Evolutionary conservation across 805 yeast genomes (phyloP), one percentile per base, ranked within the genome.

Genomic region (Candida suzukii): DNA sequence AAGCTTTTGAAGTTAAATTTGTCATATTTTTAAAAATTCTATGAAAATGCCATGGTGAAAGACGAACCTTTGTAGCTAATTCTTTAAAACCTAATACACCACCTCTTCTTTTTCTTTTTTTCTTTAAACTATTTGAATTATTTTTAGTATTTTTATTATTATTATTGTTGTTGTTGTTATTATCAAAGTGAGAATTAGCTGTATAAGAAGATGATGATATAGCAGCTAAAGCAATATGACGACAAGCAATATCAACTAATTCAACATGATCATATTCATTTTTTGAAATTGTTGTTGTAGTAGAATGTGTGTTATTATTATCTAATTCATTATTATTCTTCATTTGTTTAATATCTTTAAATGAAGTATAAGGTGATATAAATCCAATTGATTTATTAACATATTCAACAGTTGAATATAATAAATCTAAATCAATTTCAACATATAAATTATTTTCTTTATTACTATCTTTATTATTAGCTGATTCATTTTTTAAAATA

Each of bases 11-110:
- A 1, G 96, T 87, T 44, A 86, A 71, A 2, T 95, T 91, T 5
- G 95, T 84, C 46, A 87, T 85, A 41, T 81, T 75, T 61, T 88
- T 83, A 69, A 88, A 88, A 20, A 88, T 95, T 39, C 96, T 69
- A 67, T 88, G 96, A 62, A 88, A 88, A 61, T 88, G 96, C 95
- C 95, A 88, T 21, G 95, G 93, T 11, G 87, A 76, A 44, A 88
- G 71, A 49, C 83, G 83, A 10, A 88, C 80, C 56, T 87, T 83
- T 18, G 86, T 80, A 9, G 95, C 96, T 54, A 88, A 70, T 58
- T 88, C 95, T 59, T 86, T 84, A 66, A 88, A 88, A 0, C 90
- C 91, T 37, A 83, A 63, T 11, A 82, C 86, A 33, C 88, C 88
- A 17, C 91, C 91, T 60, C 87, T 70, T 67, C 84, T 75, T 57